Percentiles rank a stretch among this genome's conserved stretches.
Evolutionary conservation across 2,329 filamentous ascomycete genomes (phyloP).

Genomic region (Phialemoniopsis sp.): DNA sequence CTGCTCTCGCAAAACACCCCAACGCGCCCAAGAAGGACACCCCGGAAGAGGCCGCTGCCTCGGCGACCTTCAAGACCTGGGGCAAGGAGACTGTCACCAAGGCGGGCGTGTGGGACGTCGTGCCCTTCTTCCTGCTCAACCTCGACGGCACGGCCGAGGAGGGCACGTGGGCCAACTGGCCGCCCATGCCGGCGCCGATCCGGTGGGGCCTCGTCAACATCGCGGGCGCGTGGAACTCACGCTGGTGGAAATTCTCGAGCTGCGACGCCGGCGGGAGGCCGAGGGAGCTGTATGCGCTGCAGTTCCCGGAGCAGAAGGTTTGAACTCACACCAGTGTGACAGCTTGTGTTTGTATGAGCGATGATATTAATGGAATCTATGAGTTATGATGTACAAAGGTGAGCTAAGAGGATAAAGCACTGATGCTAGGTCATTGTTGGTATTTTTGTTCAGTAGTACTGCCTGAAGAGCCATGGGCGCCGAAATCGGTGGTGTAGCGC

Average conservation of each 20-base stretch:
- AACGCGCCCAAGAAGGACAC: conserved; percentile 43
- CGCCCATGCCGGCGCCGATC: conserved; percentile 57
- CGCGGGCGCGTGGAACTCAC: conserved; percentile 49
- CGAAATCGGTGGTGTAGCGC: too few species aligned
- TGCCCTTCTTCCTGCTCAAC: conserved; percentile 63
- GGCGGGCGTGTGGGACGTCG: conserved; percentile 53
- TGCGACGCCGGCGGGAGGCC: conserved; percentile 51
- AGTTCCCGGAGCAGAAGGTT: conserved; percentile 2
- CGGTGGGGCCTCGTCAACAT: conserved; percentile 57
- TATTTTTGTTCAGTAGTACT: too few species aligned
- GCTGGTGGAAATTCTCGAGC: conserved; percentile 63
- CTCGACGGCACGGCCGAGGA: conserved; percentile 56
- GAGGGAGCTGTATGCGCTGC: conserved; percentile 48
- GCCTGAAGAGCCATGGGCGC: too few species aligned
- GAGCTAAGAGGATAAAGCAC: too few species aligned
- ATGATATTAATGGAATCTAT: too few species aligned
- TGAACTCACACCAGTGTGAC: too few species aligned
- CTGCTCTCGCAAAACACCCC: conserved; percentile 42
- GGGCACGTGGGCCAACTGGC: conserved; percentile 58
- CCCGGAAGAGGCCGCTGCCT: conserved; percentile 37
- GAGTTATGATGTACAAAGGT: too few species aligned
- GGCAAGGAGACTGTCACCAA: conserved; percentile 61
- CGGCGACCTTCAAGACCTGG: conserved; percentile 53
- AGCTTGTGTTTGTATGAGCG: too few species aligned
- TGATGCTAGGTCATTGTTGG: too few species aligned